Conservation (phyloP, 108 stramenopile species). For the Licmophora abbreviata region DNA sequence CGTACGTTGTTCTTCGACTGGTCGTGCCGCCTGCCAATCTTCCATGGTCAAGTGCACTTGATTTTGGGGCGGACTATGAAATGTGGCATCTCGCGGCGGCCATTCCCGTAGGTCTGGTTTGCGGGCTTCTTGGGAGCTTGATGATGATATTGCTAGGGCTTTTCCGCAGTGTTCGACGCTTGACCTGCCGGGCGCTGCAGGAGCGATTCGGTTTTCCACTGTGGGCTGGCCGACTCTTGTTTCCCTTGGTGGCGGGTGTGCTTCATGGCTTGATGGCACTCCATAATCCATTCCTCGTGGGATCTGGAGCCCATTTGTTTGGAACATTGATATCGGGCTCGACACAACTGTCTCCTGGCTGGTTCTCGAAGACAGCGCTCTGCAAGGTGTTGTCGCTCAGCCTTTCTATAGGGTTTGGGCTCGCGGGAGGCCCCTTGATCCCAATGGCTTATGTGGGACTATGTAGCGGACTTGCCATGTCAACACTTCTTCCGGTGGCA, state of each 20-base stretch:
- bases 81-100: slow-evolving; percentile 6
- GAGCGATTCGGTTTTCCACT: background rate
- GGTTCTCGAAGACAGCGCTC: background rate
- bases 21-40: background rate
- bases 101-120: background rate
- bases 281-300: background rate
- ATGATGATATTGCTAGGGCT: background rate
- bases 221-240: slow-evolving; percentile 1
- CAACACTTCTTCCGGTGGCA: background rate
- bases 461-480: background rate
- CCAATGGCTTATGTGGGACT: slow-evolving; percentile 4
- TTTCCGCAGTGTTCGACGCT: background rate
- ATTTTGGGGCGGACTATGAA: background rate
- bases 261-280: background rate
- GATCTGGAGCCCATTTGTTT: background rate
- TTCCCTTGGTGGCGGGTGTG: background rate
- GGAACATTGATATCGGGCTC: background rate
- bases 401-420: slow-evolving; percentile 1
- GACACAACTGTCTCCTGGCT: no score
- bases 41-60: background rate
- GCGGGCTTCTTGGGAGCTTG: background rate
- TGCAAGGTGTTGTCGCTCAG: background rate
- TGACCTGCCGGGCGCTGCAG: background rate
- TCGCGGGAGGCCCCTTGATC: slow-evolving; percentile 2
- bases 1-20: background rate